These are phyloP conservation scores for Pistacia vera DNA, from an alignment of 345 rosid species.

Conservation along the genomic window DNA sequence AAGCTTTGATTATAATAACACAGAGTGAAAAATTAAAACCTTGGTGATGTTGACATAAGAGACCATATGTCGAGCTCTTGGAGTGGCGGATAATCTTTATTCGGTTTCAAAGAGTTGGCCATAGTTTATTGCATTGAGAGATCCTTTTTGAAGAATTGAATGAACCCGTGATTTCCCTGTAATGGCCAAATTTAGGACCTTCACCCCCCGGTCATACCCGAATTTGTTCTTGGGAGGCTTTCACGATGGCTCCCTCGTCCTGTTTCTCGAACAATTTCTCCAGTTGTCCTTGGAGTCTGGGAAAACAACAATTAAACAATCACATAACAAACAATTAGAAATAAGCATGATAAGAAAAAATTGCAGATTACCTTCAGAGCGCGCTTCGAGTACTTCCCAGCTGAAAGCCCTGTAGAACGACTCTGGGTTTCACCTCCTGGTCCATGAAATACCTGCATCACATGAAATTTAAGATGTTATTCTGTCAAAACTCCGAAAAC, in stretches of 20 bases:
- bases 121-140: slow-evolving; percentile 32
- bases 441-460: slow-evolving; percentile 32
- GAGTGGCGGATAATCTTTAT: slow-evolving; percentile 29
- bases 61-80: slow-evolving; percentile 28
- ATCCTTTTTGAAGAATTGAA: slow-evolving; percentile 29
- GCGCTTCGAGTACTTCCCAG: slow-evolving; percentile 52
- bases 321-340: background rate
- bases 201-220: slow-evolving; percentile 28
- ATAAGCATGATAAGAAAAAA: no score
- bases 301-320: background rate
- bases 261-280: slow-evolving; percentile 36
- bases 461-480: background rate
- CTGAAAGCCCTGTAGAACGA: slow-evolving; percentile 47
- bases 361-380: slow-evolving; percentile 37
- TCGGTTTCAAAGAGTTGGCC: slow-evolving; percentile 42
- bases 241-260: slow-evolving; percentile 36
- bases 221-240: slow-evolving; percentile 43
- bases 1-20: background rate
- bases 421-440: slow-evolving; percentile 40
- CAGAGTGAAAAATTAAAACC: slow-evolving; percentile 20
- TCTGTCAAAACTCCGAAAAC: no score
- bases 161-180: slow-evolving; percentile 19
- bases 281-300: slow-evolving; percentile 40
- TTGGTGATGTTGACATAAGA: slow-evolving; percentile 37
- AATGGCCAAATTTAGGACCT: slow-evolving; percentile 39